These are phyloP conservation scores for Cylindrotheca fusiformis DNA, from an alignment of 108 stramenopile species.

Conservation along the genomic window DNA sequence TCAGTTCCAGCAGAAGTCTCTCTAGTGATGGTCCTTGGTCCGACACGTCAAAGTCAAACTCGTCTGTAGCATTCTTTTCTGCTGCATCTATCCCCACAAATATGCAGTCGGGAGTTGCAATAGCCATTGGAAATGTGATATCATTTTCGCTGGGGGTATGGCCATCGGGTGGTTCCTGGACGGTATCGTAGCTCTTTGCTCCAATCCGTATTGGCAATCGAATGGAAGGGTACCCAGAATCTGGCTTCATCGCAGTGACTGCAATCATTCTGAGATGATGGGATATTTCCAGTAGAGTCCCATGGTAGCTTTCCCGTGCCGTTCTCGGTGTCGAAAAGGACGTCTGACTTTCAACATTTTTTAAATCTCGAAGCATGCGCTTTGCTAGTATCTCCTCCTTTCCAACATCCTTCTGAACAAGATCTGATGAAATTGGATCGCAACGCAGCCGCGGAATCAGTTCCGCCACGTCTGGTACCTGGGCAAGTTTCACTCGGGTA, in stretches of 20 bases:
- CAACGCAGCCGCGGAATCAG: no score
- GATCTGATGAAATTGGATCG: no score
- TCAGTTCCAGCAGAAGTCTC: slow-evolving; percentile 23
- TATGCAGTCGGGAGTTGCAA: slow-evolving; percentile 6
- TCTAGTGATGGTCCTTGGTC: slow-evolving; percentile 9
- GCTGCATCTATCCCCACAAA: slow-evolving; percentile 7
- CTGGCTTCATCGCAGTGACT: slow-evolving; percentile 1
- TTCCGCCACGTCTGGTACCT: background rate
- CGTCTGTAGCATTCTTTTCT: background rate
- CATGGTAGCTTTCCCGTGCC: slow-evolving; percentile 9
- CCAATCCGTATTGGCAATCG: slow-evolving; percentile 11
- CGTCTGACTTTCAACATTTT: background rate
- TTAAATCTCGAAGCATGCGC: slow-evolving; percentile 18
- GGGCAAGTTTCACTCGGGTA: background rate
- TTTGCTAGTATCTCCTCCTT: slow-evolving; percentile 17
- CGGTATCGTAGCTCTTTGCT: slow-evolving; percentile 3
- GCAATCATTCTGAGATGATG: slow-evolving; percentile 8
- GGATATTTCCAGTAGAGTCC: slow-evolving; percentile 7
- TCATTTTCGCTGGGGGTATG: background rate
- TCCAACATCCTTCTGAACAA: slow-evolving; percentile 1
- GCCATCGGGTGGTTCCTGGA: background rate
- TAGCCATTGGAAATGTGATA: slow-evolving; percentile 6
- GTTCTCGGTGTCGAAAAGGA: slow-evolving; percentile 1
- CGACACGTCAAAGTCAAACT: background rate
- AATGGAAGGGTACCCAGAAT: slow-evolving; percentile 1